A percentile compares a stretch with the other conserved stretches of the same genome.
phyloP scores from a whole-genome alignment of 805 yeast species.

The Candida broadrunensis region DNA sequence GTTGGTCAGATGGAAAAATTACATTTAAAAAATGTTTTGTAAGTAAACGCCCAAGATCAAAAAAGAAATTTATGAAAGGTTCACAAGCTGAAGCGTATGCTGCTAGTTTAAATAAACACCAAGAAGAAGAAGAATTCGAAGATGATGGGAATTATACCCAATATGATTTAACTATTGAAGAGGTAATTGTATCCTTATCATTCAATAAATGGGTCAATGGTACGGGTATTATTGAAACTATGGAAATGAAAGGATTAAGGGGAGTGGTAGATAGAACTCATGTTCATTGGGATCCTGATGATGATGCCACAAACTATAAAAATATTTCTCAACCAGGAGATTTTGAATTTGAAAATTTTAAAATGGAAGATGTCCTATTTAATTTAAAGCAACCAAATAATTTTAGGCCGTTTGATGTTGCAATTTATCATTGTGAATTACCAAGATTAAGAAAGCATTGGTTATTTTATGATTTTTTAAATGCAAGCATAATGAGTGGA shows the following conservation, averaged over 20 bases:
- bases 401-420: slow-evolving; percentile 80
- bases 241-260: slow-evolving; percentile 78
- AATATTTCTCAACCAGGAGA: slow-evolving; percentile 81
- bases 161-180: slow-evolving; percentile 86
- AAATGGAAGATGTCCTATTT: slow-evolving; percentile 80
- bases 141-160: slow-evolving; percentile 97
- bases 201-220: slow-evolving; percentile 89
- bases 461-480: slow-evolving; percentile 83
- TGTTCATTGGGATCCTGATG: slow-evolving; percentile 77
- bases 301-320: slow-evolving; percentile 78
- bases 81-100: slow-evolving; percentile 71
- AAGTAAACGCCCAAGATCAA: slow-evolving; percentile 71
- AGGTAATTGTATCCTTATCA: slow-evolving; percentile 75
- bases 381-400: slow-evolving; percentile 78
- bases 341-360: slow-evolving; percentile 82
- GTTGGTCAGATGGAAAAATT: slow-evolving; percentile 86
- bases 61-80: slow-evolving; percentile 59
- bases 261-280: slow-evolving; percentile 93
- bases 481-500: slow-evolving; percentile 84
- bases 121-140: slow-evolving; percentile 30
- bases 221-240: slow-evolving; percentile 72
- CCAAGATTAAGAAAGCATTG: slow-evolving; percentile 85
- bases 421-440: slow-evolving; percentile 82
- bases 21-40: slow-evolving; percentile 82
- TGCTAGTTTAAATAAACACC: slow-evolving; percentile 32